Evolutionary conservation across 352 stramenopile genomes (phyloP).

Genomic region (Albugo laibachii): DNA sequence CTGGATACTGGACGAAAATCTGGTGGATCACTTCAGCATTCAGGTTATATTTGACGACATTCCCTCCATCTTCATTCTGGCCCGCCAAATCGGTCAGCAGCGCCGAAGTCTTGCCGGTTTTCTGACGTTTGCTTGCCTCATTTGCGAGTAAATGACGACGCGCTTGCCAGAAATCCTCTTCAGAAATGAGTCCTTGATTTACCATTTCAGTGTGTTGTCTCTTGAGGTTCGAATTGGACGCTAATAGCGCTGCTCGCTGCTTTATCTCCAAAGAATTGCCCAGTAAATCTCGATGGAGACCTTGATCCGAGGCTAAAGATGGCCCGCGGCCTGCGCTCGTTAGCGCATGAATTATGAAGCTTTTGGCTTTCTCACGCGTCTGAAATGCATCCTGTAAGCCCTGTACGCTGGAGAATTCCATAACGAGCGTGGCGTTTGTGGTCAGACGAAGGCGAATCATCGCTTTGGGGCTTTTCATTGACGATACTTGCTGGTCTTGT

Average conservation of each 20-base stretch:
- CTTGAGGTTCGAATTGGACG: constrained; percentile 55
- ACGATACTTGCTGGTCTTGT: constrained; percentile 70
- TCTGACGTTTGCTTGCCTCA: constrained; percentile 69
- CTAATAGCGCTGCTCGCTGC: constrained; percentile 53
- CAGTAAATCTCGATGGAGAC: constrained; percentile 23
- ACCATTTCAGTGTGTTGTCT: constrained; percentile 77
- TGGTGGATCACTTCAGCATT: constrained; percentile 79
- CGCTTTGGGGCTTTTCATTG: constrained; percentile 39
- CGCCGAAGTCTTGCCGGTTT: constrained; percentile 64
- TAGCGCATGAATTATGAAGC: constrained; percentile 15
- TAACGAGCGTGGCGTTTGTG: constrained; percentile 37
- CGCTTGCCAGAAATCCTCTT: constrained; percentile 76
- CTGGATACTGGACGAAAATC: constrained; percentile 80
- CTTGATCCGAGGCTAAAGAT: constrained; percentile 16
- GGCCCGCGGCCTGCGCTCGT: constrained; percentile 16
- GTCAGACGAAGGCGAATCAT: constrained; percentile 62
- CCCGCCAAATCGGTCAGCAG: constrained; percentile 63
- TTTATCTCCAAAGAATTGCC: constrained; percentile 69
- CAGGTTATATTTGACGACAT: constrained; percentile 79
- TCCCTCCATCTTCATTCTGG: constrained; percentile 43
- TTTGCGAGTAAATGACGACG: constrained; percentile 63
- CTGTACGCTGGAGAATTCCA: constrained; percentile 37
- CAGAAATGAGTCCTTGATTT: constrained; percentile 65
- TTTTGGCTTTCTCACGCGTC: constrained; percentile 45
- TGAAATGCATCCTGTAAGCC: constrained; percentile 46